Conservation (phyloP, 257 asterid species). For the Salvia miltiorrhiza region DNA sequence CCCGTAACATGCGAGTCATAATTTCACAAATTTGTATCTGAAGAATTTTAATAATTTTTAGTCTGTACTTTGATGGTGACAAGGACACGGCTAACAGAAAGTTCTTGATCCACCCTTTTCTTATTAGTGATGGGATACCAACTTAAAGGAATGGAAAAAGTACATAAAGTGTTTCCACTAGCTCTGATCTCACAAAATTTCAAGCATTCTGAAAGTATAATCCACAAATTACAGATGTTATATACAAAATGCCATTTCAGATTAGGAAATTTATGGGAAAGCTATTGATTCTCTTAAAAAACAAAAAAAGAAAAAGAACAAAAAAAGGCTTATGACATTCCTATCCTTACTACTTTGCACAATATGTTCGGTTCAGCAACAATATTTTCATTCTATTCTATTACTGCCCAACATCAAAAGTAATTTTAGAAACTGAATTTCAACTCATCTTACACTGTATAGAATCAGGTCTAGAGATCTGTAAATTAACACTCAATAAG, state of each 20-base stretch:
- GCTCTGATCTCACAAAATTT: background rate
- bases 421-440: background rate
- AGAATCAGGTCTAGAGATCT: background rate
- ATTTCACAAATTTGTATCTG: background rate
- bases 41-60: background rate
- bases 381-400: background rate
- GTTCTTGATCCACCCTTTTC: background rate
- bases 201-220: background rate
- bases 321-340: background rate
- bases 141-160: background rate
- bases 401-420: conserved; percentile 2
- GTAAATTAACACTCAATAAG: background rate
- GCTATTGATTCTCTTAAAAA: background rate
- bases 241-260: background rate
- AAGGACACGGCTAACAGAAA: background rate
- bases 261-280: background rate
- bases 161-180: background rate
- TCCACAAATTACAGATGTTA: background rate
- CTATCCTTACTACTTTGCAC: background rate
- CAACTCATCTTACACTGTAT: background rate
- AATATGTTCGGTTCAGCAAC: background rate
- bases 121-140: background rate
- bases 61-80: background rate
- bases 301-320: background rate
- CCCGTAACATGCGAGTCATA: background rate